Percentiles rank a stretch among this genome's conserved stretches.
Conservation (phyloP, 257 asterid genomes). For the Solanum appendiculatum region DNA sequence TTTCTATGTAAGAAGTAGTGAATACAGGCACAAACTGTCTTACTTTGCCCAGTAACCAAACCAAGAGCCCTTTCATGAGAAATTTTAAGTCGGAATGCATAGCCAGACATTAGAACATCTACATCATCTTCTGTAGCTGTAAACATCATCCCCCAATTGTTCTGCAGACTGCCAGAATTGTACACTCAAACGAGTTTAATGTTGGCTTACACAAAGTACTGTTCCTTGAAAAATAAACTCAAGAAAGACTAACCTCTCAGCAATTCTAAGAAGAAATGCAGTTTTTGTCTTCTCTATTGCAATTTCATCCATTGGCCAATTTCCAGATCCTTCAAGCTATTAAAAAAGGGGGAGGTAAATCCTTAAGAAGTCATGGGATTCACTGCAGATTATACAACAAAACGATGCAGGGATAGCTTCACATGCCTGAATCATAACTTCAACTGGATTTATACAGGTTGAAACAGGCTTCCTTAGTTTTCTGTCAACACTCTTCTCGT, state of each 20-base stretch:
- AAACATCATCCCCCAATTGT: constrained; percentile 49
- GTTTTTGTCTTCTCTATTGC: constrained; percentile 94
- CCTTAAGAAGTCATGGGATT: neutral
- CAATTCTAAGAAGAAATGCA: constrained; percentile 87
- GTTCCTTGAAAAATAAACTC: neutral
- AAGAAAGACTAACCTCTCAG: constrained; percentile 62
- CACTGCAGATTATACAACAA: neutral
- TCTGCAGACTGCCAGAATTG: constrained; percentile 57
- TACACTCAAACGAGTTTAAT: constrained; percentile 14
- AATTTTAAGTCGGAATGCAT: constrained; percentile 87
- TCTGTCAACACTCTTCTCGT: constrained; percentile 26
- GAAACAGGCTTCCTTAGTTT: constrained; percentile 49
- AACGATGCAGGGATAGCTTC: neutral
- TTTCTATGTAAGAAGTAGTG: neutral
- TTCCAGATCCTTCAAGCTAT: constrained; percentile 97
- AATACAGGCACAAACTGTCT: constrained; percentile 5
- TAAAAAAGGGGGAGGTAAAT: constrained; percentile 1
- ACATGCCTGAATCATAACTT: constrained; percentile 91
- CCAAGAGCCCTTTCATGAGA: constrained; percentile 86
- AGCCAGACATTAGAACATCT: constrained; percentile 81
- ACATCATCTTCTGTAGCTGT: constrained; percentile 83
- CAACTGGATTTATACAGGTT: constrained; percentile 68
- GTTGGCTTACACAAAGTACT: neutral
- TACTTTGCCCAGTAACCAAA: constrained; percentile 57
- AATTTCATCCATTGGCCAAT: constrained; percentile 93